phyloP scores from a whole-genome alignment of 306 rosid genomes.

The Castanea sativa region DNA sequence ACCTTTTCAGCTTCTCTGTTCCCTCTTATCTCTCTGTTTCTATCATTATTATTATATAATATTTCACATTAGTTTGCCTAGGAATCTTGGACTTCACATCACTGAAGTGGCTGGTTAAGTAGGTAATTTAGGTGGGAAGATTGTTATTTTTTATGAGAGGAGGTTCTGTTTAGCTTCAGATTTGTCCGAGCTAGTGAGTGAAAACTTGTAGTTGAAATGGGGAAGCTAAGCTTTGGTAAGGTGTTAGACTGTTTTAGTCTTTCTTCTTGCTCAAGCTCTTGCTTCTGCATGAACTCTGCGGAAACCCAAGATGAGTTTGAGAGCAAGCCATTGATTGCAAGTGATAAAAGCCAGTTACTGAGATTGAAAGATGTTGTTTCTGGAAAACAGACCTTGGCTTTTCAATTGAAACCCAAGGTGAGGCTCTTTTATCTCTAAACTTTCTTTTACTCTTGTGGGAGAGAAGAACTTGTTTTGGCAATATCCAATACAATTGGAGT shows the following conservation, averaged over 20 bases:
- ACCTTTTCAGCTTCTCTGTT: conserved; percentile 29
- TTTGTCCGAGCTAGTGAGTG: conserved; percentile 21
- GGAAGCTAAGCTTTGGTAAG: conserved; percentile 60
- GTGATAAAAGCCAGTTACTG: conserved; percentile 39
- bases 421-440: background rate
- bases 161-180: conserved; percentile 11
- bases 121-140: background rate
- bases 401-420: conserved; percentile 88
- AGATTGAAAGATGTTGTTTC: conserved; percentile 75
- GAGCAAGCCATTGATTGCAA: conserved; percentile 41
- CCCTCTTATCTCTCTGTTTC: conserved; percentile 12
- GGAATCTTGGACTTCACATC: conserved; percentile 23
- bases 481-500: background rate
- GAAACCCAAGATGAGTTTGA: conserved; percentile 63
- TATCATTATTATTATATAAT: conserved; percentile 20
- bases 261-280: conserved; percentile 55
- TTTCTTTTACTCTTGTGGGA: background rate
- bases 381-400: conserved; percentile 84
- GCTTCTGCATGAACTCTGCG: conserved; percentile 64
- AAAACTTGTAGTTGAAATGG: conserved; percentile 46
- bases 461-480: background rate
- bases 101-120: conserved; percentile 23
- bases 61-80: conserved; percentile 23
- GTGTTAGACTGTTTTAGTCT: conserved; percentile 56
- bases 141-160: conserved; percentile 12